Conservation (phyloP, 192 early-diverging fungal genomes). For the Coemansia sp. region DNA sequence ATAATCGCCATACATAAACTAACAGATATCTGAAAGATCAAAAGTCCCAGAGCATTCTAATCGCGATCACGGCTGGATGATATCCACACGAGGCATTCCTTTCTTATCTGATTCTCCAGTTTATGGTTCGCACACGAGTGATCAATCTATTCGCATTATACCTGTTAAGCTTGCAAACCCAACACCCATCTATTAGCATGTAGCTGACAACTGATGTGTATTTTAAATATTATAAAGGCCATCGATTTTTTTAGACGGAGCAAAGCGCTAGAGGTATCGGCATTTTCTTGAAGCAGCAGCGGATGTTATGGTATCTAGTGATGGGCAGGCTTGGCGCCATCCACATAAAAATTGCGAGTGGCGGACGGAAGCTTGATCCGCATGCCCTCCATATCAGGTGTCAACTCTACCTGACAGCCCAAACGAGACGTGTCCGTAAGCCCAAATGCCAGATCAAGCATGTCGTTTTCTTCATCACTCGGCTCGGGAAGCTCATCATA, state of each 20-base stretch:
- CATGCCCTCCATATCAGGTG: conserved; percentile 83
- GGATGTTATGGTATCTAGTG: conserved; percentile 20
- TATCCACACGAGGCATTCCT: too few relatives aligned
- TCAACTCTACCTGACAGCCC: conserved; percentile 90
- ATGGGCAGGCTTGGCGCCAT: conserved; percentile 60
- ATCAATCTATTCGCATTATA: background rate
- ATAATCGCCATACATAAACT: background rate
- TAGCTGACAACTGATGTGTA: too few relatives aligned
- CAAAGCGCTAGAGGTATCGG: background rate
- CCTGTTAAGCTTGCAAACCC: too few relatives aligned
- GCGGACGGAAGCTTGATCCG: conserved; percentile 86
- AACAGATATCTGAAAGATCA: background rate
- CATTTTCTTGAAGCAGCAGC: background rate
- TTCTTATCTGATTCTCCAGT: background rate
- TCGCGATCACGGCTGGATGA: background rate
- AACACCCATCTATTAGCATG: too few relatives aligned
- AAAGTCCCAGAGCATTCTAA: too few relatives aligned
- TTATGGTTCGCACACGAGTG: background rate
- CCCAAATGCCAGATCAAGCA: conserved; percentile 96
- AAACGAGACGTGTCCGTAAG: conserved; percentile 94
- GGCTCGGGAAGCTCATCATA: conserved; percentile 90
- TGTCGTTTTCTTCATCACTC: conserved; percentile 96
- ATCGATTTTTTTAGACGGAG: background rate
- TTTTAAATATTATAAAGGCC: background rate
- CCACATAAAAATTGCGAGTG: conserved; percentile 86